Evolutionary conservation across 2,329 filamentous ascomycete species (phyloP).

Genomic region (Emmonsiellopsis sp.): DNA sequence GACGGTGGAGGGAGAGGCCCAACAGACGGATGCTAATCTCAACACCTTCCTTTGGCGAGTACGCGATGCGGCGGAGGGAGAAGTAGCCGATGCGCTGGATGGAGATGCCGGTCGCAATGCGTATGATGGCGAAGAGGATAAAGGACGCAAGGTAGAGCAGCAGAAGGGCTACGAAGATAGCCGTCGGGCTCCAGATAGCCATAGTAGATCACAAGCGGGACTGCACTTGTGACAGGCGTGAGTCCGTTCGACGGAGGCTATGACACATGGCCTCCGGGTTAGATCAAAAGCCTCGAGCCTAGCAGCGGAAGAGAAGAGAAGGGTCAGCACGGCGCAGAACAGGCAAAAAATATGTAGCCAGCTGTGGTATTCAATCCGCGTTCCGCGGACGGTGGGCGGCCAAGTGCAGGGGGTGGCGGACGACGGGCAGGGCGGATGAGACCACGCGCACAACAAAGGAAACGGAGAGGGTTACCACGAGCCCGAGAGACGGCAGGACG

Average conservation of each 20-base stretch:
- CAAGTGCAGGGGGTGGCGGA: neutral
- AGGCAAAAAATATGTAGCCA: neutral
- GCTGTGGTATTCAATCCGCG: neutral
- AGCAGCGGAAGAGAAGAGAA: neutral
- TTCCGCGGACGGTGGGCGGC: too few relatives aligned
- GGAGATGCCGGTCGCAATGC: slow-evolving; percentile 85
- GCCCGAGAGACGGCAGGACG: neutral
- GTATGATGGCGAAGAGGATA: slow-evolving; percentile 82
- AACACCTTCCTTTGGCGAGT: slow-evolving; percentile 79
- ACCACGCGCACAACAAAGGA: neutral
- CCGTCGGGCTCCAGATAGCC: slow-evolving; percentile 54
- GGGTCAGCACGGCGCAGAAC: neutral
- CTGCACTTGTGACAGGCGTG: slow-evolving; percentile 7
- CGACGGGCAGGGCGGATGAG: neutral
- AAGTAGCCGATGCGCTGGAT: slow-evolving; percentile 93
- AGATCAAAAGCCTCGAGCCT: slow-evolving; percentile 8
- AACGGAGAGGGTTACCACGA: slow-evolving; percentile 1
- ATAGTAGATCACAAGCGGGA: slow-evolving; percentile 19
- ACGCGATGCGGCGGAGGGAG: slow-evolving; percentile 81
- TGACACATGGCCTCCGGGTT: slow-evolving; percentile 8
- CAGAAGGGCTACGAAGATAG: slow-evolving; percentile 75
- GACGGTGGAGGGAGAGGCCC: slow-evolving; percentile 78
- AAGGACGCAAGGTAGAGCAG: slow-evolving; percentile 86
- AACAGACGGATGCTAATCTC: slow-evolving; percentile 83
- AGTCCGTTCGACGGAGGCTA: slow-evolving; percentile 4